These are phyloP conservation scores for Eugenia klotzschiana DNA, from an alignment of 441 rosid species.

Conservation along the genomic window DNA sequence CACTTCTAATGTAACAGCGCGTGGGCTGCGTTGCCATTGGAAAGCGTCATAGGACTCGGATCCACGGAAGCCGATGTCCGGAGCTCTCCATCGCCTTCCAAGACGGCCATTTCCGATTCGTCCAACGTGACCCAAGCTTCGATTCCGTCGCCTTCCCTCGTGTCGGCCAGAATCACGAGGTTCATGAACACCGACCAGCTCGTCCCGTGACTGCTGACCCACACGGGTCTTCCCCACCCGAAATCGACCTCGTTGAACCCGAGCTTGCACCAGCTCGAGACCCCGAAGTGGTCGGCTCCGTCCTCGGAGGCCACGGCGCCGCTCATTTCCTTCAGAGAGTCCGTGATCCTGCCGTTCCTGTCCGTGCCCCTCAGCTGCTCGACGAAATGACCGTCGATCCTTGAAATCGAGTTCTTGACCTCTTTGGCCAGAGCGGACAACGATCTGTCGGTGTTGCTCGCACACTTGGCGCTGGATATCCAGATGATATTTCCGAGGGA, in stretches of 20 bases:
- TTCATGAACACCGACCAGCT: constrained; percentile 11
- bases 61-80: not conserved
- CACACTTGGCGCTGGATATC: constrained; percentile 14
- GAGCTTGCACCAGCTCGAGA: constrained; percentile 23
- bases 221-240: constrained; percentile 23
- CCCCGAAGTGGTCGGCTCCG: constrained; percentile 15
- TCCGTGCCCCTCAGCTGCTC: constrained; percentile 7
- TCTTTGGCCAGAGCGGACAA: constrained; percentile 12
- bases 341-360: constrained; percentile 4
- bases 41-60: not conserved
- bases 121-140: constrained; percentile 35
- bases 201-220: constrained; percentile 18
- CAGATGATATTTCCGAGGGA: constrained; percentile 14
- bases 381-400: constrained; percentile 16
- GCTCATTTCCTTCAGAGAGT: constrained; percentile 4
- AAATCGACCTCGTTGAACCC: constrained; percentile 18
- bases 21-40: not conserved
- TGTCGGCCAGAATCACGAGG: constrained; percentile 15
- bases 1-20: not conserved
- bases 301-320: not conserved
- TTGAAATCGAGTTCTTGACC: constrained; percentile 19
- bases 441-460: not conserved
- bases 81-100: constrained; percentile 9
- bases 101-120: constrained; percentile 14
- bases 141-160: constrained; percentile 18